Conservation (phyloP, 495 filamentous ascomycete genomes). For the Hapsidospora chrysogenum region DNA sequence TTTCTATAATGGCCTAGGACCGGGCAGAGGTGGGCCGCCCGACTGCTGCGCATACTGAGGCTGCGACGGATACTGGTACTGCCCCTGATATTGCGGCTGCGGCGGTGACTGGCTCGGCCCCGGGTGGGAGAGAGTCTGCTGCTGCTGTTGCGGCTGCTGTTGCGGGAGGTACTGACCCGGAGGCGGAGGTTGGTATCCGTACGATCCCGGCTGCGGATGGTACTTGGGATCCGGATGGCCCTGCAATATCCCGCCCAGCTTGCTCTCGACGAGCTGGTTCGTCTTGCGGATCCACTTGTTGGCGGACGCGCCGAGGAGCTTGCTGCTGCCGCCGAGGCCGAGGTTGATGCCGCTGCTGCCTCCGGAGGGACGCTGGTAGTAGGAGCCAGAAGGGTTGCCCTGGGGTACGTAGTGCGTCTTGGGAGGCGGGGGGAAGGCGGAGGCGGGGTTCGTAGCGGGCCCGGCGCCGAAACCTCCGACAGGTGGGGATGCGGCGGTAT, state of each 20-base stretch:
- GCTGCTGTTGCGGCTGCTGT: too few species aligned
- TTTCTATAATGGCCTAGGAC: too few species aligned
- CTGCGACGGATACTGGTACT: neutral
- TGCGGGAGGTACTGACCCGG: neutral
- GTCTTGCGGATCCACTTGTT: neutral
- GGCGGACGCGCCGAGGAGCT: neutral
- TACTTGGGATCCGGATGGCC: neutral
- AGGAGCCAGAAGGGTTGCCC: neutral
- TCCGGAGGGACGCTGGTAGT: neutral
- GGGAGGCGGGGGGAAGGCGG: neutral
- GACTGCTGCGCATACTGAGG: neutral
- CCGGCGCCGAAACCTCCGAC: too few species aligned
- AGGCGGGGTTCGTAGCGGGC: too few species aligned
- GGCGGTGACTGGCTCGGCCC: neutral
- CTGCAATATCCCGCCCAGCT: neutral
- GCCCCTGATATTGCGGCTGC: neutral
- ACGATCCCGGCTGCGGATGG: neutral
- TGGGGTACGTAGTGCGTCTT: neutral
- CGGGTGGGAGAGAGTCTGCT: too few species aligned
- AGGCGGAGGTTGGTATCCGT: neutral
- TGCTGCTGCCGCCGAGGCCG: too few species aligned
- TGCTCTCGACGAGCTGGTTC: neutral
- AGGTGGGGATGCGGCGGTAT: too few species aligned
- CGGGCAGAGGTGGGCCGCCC: too few species aligned
- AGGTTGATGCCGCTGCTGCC: too few species aligned